Base-by-base conservation (phyloP, 371 early-diverging fungal species). In the Mucor saturninus region DNA sequence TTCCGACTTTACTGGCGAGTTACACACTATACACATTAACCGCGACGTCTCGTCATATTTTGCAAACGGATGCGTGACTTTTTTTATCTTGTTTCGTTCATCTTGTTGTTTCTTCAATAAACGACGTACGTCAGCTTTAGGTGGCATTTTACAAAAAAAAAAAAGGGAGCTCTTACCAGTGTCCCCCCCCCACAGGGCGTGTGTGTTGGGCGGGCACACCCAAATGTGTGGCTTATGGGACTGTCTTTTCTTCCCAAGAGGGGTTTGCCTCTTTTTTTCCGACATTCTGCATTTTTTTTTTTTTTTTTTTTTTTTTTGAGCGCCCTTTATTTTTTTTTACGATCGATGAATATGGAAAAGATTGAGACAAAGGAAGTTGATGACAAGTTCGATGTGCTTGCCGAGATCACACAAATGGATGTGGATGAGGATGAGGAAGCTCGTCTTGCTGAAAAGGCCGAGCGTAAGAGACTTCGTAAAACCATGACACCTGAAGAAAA, bases 1-100 rank as follows among this genome's bases (percentile, higher is more conserved):
- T 55, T 74, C 74, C 38, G 39, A 59, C 48, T 76, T 77, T 1
- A 82, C 69, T 2, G 42, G 39, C 2, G 49, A 38, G n/a, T 73
- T 63, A 56, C 83, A 82, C 1, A 79, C 70, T 6, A 71, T 61
- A 56, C 83, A 82, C 0, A 68, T 45, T 13, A 82, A 45, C 4
- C 73, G 66, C 8, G 65, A 72, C 42, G 68, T 65, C 7, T 67
- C 55, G 53, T 82, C 80, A 61, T 82, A 82, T 56, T 75, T 79
- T 5, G 83, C 83, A 59, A 79, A 73, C 9, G 78, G 78, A 53
- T 82, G 83, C 28, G 65, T 63, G 14, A 82, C 49, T 50, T 66
- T 67, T 21, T 67, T 62, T 10, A 61, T 42, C 56, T 72, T 71
- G n/a, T 68, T 68, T 39, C 83, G 58, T 62, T 77, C 75, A 45